Base-by-base conservation (phyloP, 2,329 filamentous ascomycete genomes). In the Hawksworthiomyces lignivorus region DNA sequence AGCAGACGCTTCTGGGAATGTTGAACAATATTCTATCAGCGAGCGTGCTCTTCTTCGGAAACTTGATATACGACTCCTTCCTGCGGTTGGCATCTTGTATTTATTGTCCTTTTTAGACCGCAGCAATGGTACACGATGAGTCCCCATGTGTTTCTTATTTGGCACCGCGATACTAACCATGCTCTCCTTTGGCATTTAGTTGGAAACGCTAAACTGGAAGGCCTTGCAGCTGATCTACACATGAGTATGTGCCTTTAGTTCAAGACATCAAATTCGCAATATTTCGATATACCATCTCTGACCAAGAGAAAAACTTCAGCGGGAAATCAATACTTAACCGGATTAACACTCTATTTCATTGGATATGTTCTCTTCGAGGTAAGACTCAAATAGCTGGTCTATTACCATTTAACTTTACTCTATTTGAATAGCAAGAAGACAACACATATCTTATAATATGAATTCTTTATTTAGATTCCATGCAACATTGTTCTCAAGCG, bases 321-420 rank as follows among this genome's bases (percentile, higher is more conserved):
- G 20, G 76, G 73, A 1, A 73, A 80, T 34, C 68, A 82, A 50
- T 84, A 85, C 44, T 63, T 84, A 1, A 80, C 74, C 0, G 77
- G 77, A 1, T 54, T 84, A 30, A 84, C 80, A 0, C 56, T 84
- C 0, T 85, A 82, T 56, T 85, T 85, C 52, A 62, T 77, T 30
- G 72, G 72, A 32, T 78, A 77, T 45, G 72, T 76, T 2, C 51
- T 76, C 10, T 77, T 77, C 31, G 74, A 78, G 52, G 68, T 70
- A 33, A 32, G 55, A 28, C 3, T 5, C n/a, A 26, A 24, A n/a
- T 5, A 39, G 12, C 5, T 19, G 10, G n/a, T 36, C 9, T 9
- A 20, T 20, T 6, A 32, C 14, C 35, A 31, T 7, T 14, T 17
- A 11, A 31, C 27, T 26, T 26, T 29, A 4, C 24, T 26, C 12